phyloP scores from a whole-genome alignment of 1,284 basidiomycete genomes.

The Acaromyces ingoldii region DNA sequence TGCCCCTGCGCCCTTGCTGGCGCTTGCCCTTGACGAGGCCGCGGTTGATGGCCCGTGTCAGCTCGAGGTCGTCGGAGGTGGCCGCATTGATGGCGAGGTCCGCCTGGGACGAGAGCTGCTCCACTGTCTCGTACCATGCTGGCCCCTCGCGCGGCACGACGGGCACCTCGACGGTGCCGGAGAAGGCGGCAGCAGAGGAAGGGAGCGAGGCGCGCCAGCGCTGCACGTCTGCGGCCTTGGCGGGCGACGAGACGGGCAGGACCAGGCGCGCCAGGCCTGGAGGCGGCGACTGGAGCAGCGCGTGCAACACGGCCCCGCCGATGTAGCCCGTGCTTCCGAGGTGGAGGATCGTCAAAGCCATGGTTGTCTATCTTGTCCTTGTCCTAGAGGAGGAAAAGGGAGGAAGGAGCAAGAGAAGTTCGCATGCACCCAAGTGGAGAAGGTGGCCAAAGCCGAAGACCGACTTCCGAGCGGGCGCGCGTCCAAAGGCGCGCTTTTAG shows the following conservation, averaged over 20 bases:
- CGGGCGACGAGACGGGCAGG: not conserved
- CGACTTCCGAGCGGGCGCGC: too few relatives aligned
- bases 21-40: constrained; percentile 1
- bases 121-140: constrained; percentile 6
- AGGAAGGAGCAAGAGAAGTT: too few relatives aligned
- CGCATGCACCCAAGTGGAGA: too few relatives aligned
- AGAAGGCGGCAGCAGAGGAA: too few relatives aligned
- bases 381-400: too few relatives aligned
- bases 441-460: too few relatives aligned
- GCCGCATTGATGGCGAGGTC: constrained; percentile 9
- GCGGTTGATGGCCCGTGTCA: constrained; percentile 14
- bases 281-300: not conserved
- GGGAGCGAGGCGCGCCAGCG: not conserved
- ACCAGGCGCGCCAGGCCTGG: not conserved
- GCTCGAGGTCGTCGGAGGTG: constrained; percentile 14
- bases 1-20: not conserved
- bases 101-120: constrained; percentile 1
- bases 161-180: not conserved
- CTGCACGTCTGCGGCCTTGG: constrained; percentile 1
- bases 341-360: too few relatives aligned
- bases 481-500: too few relatives aligned
- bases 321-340: constrained; percentile 14
- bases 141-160: not conserved
- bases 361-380: too few relatives aligned
- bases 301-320: constrained; percentile 9